Evolutionary conservation across 1,139 yeast genomes (phyloP), one percentile per base, ranked within the genome.

Genomic region (Taphrina confusa): DNA sequence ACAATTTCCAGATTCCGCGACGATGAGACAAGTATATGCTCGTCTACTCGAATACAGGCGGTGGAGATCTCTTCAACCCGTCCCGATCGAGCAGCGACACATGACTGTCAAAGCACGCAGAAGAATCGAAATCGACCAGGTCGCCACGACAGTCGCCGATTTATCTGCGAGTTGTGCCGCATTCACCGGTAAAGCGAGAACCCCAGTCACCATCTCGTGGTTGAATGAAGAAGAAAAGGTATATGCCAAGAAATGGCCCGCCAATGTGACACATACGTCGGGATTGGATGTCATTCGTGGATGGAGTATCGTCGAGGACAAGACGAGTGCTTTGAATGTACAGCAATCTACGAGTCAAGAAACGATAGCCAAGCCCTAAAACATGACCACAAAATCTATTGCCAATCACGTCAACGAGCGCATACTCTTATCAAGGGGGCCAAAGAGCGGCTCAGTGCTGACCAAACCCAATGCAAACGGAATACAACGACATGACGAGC

Each of bases 61-160:
- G 16, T 54, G 58, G 58, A 20, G 58, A 16, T 23, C 50, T 2
- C 27, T 14, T n/a, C 31, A 54, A 34, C 58, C 51, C 25, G 58
- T 54, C 16, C 58, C 58, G 8, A 20, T 28, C n/a, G 51, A 31
- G 4, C 42, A 9, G 6, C 37, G 49, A 11, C 39, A 47, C 28
- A 20, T 31, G 40, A 31, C 31, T 4, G 46, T 44, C 33, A 54
- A 54, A 18, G 40, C 51, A 25, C 25, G 58, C 44, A 30, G 47
- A 36, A 11, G 58, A 27, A 31, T 42, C 34, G 58, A 54, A 30
- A 54, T 42, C 30, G 37, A 54, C 23, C 58, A 54, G 31, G 50
- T 54, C 14, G 42, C 58, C 3, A 42, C 58, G 33, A 33, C 44
- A 8, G 22, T 54, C n/a, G 58, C 58, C 3, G 58, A 54, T 18